Evolutionary conservation across 768 basidiomycete species (phyloP).

Genomic region (Tephrocybe rancida): DNA sequence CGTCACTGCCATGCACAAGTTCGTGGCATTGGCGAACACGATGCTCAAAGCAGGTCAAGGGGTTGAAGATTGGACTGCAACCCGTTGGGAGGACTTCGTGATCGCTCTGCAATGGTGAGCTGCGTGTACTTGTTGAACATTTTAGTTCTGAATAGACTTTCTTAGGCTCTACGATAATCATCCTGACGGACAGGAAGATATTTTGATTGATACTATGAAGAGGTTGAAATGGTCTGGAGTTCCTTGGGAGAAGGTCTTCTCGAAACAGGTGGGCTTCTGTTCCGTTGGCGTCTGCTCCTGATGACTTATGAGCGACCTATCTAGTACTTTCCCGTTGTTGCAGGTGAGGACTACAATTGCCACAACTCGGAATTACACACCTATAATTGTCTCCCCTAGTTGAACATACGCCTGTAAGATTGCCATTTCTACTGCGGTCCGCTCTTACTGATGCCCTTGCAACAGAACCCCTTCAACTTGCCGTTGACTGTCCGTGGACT

Average conservation of each 20-base stretch:
- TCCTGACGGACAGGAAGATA: slow-evolving; percentile 47
- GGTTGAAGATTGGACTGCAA: slow-evolving; percentile 53
- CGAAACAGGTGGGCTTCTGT: slow-evolving; percentile 33
- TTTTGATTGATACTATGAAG: slow-evolving; percentile 57
- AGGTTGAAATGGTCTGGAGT: slow-evolving; percentile 52
- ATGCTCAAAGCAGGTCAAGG: slow-evolving; percentile 57
- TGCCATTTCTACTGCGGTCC: not conserved
- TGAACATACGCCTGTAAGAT: slow-evolving; percentile 29
- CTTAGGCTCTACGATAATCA: slow-evolving; percentile 56
- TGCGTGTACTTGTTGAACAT: not conserved
- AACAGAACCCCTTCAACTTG: slow-evolving; percentile 48
- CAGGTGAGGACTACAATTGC: slow-evolving; percentile 26
- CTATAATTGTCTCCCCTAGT: slow-evolving; percentile 19
- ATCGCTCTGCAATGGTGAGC: slow-evolving; percentile 55
- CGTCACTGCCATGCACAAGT: slow-evolving; percentile 54
- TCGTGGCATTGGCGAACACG: slow-evolving; percentile 51
- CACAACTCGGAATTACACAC: not conserved
- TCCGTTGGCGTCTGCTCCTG: too few relatives aligned
- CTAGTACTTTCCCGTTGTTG: slow-evolving; percentile 47
- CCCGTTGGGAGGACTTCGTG: slow-evolving; percentile 63
- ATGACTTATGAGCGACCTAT: too few relatives aligned
- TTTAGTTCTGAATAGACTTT: not conserved
- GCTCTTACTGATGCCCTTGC: not conserved
- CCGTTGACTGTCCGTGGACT: slow-evolving; percentile 33
- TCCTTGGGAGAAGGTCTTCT: slow-evolving; percentile 58